Percentiles rank a stretch among this genome's conserved stretches.
Conservation (phyloP, 805 yeast genomes). For the Suhomyces canberraensis region DNA sequence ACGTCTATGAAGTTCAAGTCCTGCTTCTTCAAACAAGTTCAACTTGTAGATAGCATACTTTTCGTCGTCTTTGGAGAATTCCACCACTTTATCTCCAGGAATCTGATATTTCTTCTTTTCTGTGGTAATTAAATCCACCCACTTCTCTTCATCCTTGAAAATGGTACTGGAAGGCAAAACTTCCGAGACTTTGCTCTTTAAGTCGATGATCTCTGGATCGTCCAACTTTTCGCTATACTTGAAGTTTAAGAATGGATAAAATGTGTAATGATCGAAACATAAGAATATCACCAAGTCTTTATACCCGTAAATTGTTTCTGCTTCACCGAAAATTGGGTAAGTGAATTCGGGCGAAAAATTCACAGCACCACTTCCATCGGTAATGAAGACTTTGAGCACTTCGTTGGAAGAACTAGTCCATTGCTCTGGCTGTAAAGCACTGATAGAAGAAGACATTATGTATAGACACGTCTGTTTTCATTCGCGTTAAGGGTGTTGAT, state of each 20-base stretch:
- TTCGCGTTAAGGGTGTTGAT: not conserved
- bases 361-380: conserved; percentile 55
- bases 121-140: conserved; percentile 56
- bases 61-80: conserved; percentile 34
- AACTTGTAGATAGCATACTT: conserved; percentile 52
- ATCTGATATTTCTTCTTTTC: conserved; percentile 45
- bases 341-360: conserved; percentile 76
- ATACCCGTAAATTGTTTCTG: conserved; percentile 86
- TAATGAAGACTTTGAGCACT: conserved; percentile 52
- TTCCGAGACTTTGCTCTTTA: conserved; percentile 50
- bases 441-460: conserved; percentile 1
- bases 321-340: conserved; percentile 90
- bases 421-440: conserved; percentile 52
- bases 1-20: conserved; percentile 57
- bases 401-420: conserved; percentile 80
- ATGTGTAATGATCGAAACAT: conserved; percentile 69
- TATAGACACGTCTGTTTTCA: not conserved
- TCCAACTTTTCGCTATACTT: conserved; percentile 52
- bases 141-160: conserved; percentile 58
- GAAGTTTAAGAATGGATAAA: conserved; percentile 68
- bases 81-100: conserved; percentile 37
- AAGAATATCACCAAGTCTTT: conserved; percentile 62
- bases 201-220: conserved; percentile 57
- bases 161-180: conserved; percentile 62
- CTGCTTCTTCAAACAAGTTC: conserved; percentile 37